Conservation (phyloP, 306 rosid genomes). For the Argentina anserina region DNA sequence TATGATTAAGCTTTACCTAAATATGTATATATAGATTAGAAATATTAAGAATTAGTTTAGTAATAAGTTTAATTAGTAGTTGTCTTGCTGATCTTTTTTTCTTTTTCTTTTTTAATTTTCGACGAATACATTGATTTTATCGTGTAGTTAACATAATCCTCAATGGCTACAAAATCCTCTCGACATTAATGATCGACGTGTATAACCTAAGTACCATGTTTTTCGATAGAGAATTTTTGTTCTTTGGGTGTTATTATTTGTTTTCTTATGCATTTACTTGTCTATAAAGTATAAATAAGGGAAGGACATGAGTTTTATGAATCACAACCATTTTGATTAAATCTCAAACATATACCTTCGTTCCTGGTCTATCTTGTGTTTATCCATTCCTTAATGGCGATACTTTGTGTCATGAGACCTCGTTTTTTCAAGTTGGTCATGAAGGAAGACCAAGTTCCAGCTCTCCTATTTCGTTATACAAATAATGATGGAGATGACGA, state of each 20-base stretch:
- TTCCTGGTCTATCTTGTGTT: not conserved
- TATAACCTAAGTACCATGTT: not conserved
- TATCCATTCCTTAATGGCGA: slow-evolving; percentile 7
- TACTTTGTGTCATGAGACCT: slow-evolving; percentile 7
- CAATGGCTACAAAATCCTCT: not conserved
- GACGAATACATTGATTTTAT: not conserved
- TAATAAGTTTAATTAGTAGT: too few species aligned
- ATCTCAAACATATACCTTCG: not conserved
- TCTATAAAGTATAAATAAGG: slow-evolving; percentile 15
- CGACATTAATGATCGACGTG: not conserved
- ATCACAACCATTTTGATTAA: not conserved
- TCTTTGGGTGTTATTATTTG: not conserved
- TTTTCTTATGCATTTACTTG: not conserved
- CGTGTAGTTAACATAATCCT: not conserved
- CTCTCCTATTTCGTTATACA: not conserved
- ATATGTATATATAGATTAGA: not conserved
- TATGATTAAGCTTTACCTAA: not conserved
- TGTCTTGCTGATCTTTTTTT: too few species aligned
- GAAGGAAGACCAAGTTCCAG: slow-evolving; percentile 12
- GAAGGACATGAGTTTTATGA: not conserved
- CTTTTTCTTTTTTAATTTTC: too few species aligned
- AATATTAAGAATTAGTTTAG: not conserved
- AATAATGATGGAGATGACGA: slow-evolving; percentile 24
- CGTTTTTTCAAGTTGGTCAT: not conserved
- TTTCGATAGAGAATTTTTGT: not conserved